Evolutionary conservation across 202 grass and related monocot species (phyloP).

Genomic region (Miscanthus sacchariflorus): DNA sequence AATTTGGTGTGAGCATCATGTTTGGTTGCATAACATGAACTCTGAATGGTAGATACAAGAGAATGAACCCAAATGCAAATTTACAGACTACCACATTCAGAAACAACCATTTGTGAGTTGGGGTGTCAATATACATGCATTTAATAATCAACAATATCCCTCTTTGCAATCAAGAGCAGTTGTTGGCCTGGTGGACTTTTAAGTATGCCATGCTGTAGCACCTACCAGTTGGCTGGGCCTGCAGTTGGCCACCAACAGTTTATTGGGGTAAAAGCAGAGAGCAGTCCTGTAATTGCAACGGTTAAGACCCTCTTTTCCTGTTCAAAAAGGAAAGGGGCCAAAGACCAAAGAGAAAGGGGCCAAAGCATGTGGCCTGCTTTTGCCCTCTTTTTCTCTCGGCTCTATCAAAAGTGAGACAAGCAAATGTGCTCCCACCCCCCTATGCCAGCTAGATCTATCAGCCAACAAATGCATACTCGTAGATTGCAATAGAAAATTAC

Average conservation of each 20-base stretch:
- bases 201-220: conserved; percentile 45
- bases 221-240: conserved; percentile 50
- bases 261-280: conserved; percentile 46
- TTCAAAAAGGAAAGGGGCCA: conserved; percentile 44
- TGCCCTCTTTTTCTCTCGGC: conserved; percentile 53
- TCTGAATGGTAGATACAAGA: neutral
- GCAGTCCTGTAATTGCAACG: conserved; percentile 41
- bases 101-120: conserved; percentile 39
- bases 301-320: conserved; percentile 51
- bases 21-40: conserved; percentile 21
- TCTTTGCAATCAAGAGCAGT: conserved; percentile 53
- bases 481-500: conserved; percentile 37
- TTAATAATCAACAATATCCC: conserved; percentile 47
- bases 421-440: conserved; percentile 34
- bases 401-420: conserved; percentile 62
- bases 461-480: neutral
- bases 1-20: conserved; percentile 43
- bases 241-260: conserved; percentile 44
- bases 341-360: conserved; percentile 47
- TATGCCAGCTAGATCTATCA: conserved; percentile 52
- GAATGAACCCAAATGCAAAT: neutral
- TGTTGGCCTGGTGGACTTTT: conserved; percentile 55
- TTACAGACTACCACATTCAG: neutral
- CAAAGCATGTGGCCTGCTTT: conserved; percentile 59
- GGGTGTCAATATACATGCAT: conserved; percentile 45